Evolutionary conservation across 2,329 filamentous ascomycete genomes (phyloP), one percentile per base, ranked within the genome.

Genomic region (Trichoderma breve): DNA sequence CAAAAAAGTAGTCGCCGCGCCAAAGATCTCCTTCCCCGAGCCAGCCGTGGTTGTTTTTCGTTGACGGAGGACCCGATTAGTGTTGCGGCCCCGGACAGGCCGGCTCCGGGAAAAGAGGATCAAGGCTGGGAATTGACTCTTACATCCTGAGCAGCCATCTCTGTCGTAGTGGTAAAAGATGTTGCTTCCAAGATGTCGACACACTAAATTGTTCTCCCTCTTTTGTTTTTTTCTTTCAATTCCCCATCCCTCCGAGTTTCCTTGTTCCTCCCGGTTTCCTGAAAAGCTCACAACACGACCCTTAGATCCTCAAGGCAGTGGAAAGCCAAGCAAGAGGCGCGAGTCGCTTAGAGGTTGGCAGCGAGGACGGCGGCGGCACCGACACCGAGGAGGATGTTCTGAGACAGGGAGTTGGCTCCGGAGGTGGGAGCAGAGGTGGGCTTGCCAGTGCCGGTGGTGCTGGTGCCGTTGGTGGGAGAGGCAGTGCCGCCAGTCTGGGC

Each of bases 301-400:
- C 63, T 34, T 53, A 30, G 43, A 34, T 71, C 63, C 57, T 62
- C 32, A 36, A 62, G 58, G 68, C 57, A 32, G 28, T 69, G 57
- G 60, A 69, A 43, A 60, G n/a, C 9, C 18, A 58, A 32, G 26
- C 15, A 32, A 26, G 32, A 8, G 18, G 43, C 43, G 18, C 43
- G 43, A 58, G 32, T 70, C 60, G 65, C 65, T 72, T 70, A 72
- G 65, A 72, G 71, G 53, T 51, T 53, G 62, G 68, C 68, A 62
- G 69, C 69, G 68, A 73, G n/a, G 69, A 71, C 61, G 55, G 69
- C 71, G 12, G 71, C 71, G 58, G 71, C 71, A 47, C 68, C 71
- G 62, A 71, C 63, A 15, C 68, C 61, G 61, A 73, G 68, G 28
- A 71, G 28, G 61, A 71, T 71, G 71, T 71, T 73, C 71, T 73